phyloP scores from a whole-genome alignment of 1,284 basidiomycete species.

The Mycosarcoma maydis region DNA sequence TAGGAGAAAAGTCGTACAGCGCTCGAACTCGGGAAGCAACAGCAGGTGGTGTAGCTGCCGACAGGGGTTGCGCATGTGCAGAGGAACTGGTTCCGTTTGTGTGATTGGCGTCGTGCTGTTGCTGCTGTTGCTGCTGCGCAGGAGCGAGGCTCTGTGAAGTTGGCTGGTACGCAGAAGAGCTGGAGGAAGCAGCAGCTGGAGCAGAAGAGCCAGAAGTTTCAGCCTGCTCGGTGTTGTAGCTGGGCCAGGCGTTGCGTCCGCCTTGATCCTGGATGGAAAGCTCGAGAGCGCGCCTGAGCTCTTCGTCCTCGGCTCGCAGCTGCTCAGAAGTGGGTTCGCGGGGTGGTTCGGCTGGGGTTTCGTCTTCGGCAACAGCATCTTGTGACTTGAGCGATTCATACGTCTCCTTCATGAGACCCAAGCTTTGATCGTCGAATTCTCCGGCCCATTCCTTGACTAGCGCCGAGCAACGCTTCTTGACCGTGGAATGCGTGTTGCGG shows the following conservation, averaged over 20 bases:
- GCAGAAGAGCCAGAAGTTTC: slow-evolving; percentile 30
- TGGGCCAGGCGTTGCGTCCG: slow-evolving; percentile 36
- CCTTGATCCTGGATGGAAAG: slow-evolving; percentile 63
- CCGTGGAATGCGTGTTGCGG: slow-evolving; percentile 89
- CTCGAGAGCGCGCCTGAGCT: slow-evolving; percentile 62
- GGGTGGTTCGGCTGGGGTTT: slow-evolving; percentile 7
- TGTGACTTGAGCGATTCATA: slow-evolving; percentile 83
- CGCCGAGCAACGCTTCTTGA: slow-evolving; percentile 78
- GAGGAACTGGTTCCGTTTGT: slow-evolving; percentile 1
- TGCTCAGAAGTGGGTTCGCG: slow-evolving; percentile 49
- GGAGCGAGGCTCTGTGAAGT: slow-evolving; percentile 37
- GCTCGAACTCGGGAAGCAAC: slow-evolving; percentile 76
- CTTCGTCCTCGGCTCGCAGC: slow-evolving; percentile 63
- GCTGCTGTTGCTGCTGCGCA: slow-evolving; percentile 66
- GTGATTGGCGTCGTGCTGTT: slow-evolving; percentile 56
- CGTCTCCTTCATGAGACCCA: slow-evolving; percentile 91
- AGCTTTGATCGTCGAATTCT: slow-evolving; percentile 77
- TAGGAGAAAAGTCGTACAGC: slow-evolving; percentile 87
- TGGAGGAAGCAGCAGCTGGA: slow-evolving; percentile 18
- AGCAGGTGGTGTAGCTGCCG: slow-evolving; percentile 16
- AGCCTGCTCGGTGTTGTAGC: slow-evolving; percentile 22
- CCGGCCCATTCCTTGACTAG: slow-evolving; percentile 85
- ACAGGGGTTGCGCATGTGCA: background rate
- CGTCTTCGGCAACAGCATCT: slow-evolving; percentile 55
- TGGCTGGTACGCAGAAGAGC: slow-evolving; percentile 15